Conservation (phyloP, 257 asterid species). For the Nicotiana noctiflora region DNA sequence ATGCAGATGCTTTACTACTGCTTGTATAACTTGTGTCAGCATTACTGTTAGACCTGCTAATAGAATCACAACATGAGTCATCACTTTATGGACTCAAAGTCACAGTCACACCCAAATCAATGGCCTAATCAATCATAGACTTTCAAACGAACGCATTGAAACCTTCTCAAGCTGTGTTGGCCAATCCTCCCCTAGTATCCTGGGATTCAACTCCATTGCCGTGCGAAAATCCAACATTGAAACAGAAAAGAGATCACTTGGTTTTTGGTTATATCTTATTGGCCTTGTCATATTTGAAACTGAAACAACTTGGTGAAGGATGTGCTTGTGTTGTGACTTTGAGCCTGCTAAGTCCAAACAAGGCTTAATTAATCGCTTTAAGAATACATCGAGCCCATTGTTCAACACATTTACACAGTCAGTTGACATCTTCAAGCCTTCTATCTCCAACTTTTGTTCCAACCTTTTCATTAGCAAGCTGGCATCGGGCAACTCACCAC, state of each 20-base stretch:
- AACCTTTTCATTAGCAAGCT: slow-evolving; percentile 41
- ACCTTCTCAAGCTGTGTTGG: slow-evolving; percentile 48
- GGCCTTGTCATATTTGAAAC: slow-evolving; percentile 24
- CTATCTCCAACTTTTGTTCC: slow-evolving; percentile 38
- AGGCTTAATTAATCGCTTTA: slow-evolving; percentile 55
- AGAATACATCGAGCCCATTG: slow-evolving; percentile 45
- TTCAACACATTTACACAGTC: slow-evolving; percentile 51
- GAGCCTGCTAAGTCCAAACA: slow-evolving; percentile 44
- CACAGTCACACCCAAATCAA: slow-evolving; percentile 10
- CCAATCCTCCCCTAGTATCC: slow-evolving; percentile 60
- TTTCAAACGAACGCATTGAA: slow-evolving; percentile 27
- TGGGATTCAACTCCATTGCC: slow-evolving; percentile 49
- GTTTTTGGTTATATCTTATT: slow-evolving; percentile 16
- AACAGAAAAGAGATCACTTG: slow-evolving; percentile 22
- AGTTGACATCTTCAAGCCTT: slow-evolving; percentile 38
- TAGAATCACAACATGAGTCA: slow-evolving; percentile 23
- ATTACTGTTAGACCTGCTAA: slow-evolving; percentile 25
- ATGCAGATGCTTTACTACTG: slow-evolving; percentile 18
- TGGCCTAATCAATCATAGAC: slow-evolving; percentile 19
- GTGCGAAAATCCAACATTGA: slow-evolving; percentile 47
- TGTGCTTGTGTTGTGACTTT: slow-evolving; percentile 26
- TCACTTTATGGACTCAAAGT: slow-evolving; percentile 20
- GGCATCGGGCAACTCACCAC: slow-evolving; percentile 43
- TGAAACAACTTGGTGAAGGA: slow-evolving; percentile 25
- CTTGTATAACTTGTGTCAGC: slow-evolving; percentile 27